These are phyloP conservation scores for Flaveria floridana DNA, from an alignment of 140 eudicot genomes.

Conservation along the genomic window DNA sequence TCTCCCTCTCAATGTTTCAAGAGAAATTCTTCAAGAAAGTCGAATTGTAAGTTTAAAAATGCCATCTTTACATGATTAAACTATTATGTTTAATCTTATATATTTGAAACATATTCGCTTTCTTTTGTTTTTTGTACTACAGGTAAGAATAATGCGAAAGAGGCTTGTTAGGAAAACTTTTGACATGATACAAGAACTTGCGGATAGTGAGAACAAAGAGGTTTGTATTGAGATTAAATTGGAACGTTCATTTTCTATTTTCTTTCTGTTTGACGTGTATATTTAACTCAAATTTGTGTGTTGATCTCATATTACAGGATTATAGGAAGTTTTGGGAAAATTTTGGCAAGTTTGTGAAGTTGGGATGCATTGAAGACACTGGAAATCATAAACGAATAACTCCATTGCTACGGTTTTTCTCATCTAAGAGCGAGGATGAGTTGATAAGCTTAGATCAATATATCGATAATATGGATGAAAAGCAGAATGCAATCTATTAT, in stretches of 20 bases:
- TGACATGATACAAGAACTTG: constrained; percentile 91
- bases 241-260: not conserved
- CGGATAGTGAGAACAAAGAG: constrained; percentile 88
- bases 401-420: constrained; percentile 71
- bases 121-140: constrained; percentile 20
- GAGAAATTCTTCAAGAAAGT: constrained; percentile 98
- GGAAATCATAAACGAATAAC: constrained; percentile 92
- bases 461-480: constrained; percentile 88
- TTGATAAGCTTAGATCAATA: constrained; percentile 83
- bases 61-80: not conserved
- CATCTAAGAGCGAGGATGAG: constrained; percentile 90
- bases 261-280: not conserved
- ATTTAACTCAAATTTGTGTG: not conserved
- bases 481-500: constrained; percentile 82
- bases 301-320: constrained; percentile 52
- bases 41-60: constrained; percentile 57
- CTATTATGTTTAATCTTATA: not conserved
- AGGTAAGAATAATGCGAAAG: constrained; percentile 96
- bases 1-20: constrained; percentile 91
- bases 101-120: not conserved
- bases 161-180: constrained; percentile 90
- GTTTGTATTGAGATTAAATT: constrained; percentile 27
- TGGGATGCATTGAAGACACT: constrained; percentile 90
- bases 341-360: constrained; percentile 78
- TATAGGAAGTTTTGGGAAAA: constrained; percentile 96